Percentiles rank a stretch among this genome's conserved stretches.
phyloP scores from a whole-genome alignment of 2,329 filamentous ascomycete species.

The Cladophialophora yegresii region DNA sequence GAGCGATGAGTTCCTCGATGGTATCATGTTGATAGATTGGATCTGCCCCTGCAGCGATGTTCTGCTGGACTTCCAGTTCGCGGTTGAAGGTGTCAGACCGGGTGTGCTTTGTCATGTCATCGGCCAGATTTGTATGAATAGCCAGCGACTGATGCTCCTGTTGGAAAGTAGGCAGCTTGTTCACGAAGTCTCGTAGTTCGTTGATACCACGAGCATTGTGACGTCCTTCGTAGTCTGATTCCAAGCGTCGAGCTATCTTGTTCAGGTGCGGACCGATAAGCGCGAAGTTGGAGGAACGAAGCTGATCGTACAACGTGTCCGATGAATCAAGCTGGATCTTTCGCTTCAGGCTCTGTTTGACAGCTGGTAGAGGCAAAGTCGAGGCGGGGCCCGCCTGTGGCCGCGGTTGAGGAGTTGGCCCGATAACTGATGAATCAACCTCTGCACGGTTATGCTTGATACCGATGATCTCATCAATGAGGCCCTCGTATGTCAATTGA shows the following conservation, averaged over 20 bases:
- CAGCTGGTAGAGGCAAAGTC: conserved; percentile 52
- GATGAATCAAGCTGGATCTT: conserved; percentile 87
- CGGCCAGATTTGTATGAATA: conserved; percentile 85
- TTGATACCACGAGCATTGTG: conserved; percentile 84
- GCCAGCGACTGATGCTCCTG: conserved; percentile 92
- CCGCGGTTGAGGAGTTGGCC: conserved; percentile 61
- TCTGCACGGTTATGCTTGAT: conserved; percentile 93
- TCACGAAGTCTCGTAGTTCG: conserved; percentile 93
- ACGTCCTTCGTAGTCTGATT: conserved; percentile 83
- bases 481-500: conserved; percentile 92
- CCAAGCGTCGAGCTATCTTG: conserved; percentile 82
- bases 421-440: conserved; percentile 85
- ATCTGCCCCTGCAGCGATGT: conserved; percentile 86
- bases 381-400: conserved; percentile 60
- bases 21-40: conserved; percentile 84
- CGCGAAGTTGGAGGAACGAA: conserved; percentile 92
- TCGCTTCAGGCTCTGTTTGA: conserved; percentile 70
- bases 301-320: conserved; percentile 82
- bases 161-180: conserved; percentile 86
- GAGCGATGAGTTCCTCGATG: conserved; percentile 92
- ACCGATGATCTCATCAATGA: conserved; percentile 90
- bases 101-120: conserved; percentile 94
- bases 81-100: conserved; percentile 85
- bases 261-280: conserved; percentile 88
- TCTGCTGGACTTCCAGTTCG: conserved; percentile 90